A percentile compares a stretch with the other conserved stretches of the same genome.
Evolutionary conservation across 2,329 filamentous ascomycete species (phyloP).

Genomic region (Trichoderma citrinoviride): DNA sequence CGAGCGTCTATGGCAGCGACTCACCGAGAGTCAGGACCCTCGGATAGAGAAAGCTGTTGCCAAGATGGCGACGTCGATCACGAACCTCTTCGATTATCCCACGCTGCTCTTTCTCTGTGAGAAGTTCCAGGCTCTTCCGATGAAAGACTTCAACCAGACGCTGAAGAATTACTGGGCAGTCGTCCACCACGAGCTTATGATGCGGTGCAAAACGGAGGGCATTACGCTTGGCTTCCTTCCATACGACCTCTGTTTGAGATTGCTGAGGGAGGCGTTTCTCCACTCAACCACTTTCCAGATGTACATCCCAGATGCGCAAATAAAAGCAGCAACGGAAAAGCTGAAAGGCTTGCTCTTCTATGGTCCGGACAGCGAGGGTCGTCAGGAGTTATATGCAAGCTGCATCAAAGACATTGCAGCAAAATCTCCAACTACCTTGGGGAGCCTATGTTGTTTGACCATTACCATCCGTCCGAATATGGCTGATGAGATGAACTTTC

Average conservation of each 20-base stretch:
- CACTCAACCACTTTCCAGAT: constrained; percentile 52
- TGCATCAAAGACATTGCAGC: constrained; percentile 68
- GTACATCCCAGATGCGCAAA: constrained; percentile 60
- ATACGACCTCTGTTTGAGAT: constrained; percentile 57
- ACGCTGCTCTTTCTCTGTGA: constrained; percentile 64
- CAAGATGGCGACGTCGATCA: constrained; percentile 55
- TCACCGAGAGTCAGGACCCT: constrained; percentile 77
- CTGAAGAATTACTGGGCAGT: constrained; percentile 62
- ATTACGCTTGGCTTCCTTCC: constrained; percentile 41
- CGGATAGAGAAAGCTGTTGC: constrained; percentile 79
- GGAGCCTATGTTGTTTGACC: constrained; percentile 67
- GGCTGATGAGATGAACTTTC: constrained; percentile 51
- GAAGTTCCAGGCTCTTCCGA: constrained; percentile 65
- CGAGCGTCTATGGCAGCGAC: constrained; percentile 79
- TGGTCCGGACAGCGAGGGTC: constrained; percentile 54
- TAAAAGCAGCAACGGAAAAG: constrained; percentile 56
- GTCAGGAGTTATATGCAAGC: constrained; percentile 59
- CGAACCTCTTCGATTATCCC: constrained; percentile 47
- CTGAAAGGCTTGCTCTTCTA: constrained; percentile 58
- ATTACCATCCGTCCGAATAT: constrained; percentile 48
- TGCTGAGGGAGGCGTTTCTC: constrained; percentile 70
- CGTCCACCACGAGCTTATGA: constrained; percentile 50
- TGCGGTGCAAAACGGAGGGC: constrained; percentile 42
- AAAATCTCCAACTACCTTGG: constrained; percentile 63
- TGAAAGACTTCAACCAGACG: constrained; percentile 59